Evolutionary conservation across 805 yeast species (phyloP).

Genomic region (Kockiozyma suomiensis): DNA sequence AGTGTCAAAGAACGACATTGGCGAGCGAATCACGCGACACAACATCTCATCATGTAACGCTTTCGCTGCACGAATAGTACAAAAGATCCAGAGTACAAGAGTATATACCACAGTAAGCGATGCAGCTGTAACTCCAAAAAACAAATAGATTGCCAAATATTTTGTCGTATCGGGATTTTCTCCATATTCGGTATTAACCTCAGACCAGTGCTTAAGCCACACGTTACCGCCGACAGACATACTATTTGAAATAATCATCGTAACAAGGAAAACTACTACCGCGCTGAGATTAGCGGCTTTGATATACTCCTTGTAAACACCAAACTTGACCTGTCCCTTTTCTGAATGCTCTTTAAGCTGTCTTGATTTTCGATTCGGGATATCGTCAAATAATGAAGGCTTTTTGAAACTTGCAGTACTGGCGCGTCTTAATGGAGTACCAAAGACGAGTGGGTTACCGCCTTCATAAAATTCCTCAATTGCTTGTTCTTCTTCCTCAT

Average conservation of each 20-base stretch:
- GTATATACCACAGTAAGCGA: constrained; percentile 63
- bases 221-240: constrained; percentile 57
- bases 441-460: constrained; percentile 12
- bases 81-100: constrained; percentile 71
- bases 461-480: constrained; percentile 8
- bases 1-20: constrained; percentile 93
- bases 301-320: constrained; percentile 79
- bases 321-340: constrained; percentile 92
- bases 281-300: constrained; percentile 77
- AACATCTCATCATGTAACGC: constrained; percentile 75
- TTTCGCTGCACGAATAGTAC: constrained; percentile 72
- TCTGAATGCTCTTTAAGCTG: constrained; percentile 72
- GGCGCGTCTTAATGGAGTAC: constrained; percentile 55
- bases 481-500: constrained; percentile 25
- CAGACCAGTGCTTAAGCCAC: constrained; percentile 98
- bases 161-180: constrained; percentile 67
- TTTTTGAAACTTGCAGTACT: constrained; percentile 61
- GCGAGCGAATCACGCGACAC: constrained; percentile 72
- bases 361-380: constrained; percentile 31
- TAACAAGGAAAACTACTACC: constrained; percentile 59
- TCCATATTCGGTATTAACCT: constrained; percentile 69
- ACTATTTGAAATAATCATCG: constrained; percentile 45
- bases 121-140: constrained; percentile 70
- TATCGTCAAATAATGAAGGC: constrained; percentile 35
- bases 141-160: constrained; percentile 76